A percentile compares a stretch with the other conserved stretches of the same genome.
These are phyloP conservation scores for Bolboschoenus planiculmis DNA, from an alignment of 176 grass and related monocot genomes.

Conservation along the genomic window DNA sequence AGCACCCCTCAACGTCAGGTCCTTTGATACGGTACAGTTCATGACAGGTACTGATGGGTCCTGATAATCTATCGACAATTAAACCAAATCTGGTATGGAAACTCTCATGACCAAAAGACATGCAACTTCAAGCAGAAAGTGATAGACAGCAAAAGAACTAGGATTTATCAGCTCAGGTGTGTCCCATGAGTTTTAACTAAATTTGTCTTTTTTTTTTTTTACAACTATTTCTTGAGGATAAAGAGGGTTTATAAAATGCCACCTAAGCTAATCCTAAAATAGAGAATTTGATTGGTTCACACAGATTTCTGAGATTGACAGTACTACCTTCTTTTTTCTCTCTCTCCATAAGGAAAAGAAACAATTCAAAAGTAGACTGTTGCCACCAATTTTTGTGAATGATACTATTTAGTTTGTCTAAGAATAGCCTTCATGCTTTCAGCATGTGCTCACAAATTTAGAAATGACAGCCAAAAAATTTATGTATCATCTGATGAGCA, in stretches of 20 bases:
- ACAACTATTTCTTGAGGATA: background rate
- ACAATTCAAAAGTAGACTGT: background rate
- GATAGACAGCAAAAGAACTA: constrained; percentile 10
- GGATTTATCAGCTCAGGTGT: constrained; percentile 3
- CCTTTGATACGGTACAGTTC: background rate
- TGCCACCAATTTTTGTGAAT: background rate
- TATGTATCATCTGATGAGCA: background rate
- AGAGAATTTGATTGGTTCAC: constrained; percentile 9
- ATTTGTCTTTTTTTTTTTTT: constrained; percentile 1
- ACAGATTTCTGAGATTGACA: constrained; percentile 7
- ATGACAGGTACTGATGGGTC: background rate
- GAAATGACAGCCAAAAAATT: background rate
- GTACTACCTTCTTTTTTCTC: background rate
- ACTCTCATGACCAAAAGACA: background rate
- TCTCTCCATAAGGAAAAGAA: background rate
- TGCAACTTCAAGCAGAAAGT: background rate
- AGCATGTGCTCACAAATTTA: background rate
- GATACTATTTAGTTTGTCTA: background rate
- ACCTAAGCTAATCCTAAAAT: constrained; percentile 1
- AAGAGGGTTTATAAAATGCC: background rate
- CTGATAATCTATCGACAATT: background rate
- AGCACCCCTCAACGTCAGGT: background rate
- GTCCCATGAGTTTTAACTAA: constrained; percentile 8
- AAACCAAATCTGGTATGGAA: background rate
- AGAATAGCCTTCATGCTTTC: background rate